Evolutionary conservation across 768 basidiomycete genomes (phyloP).

Genomic region (Phlebiopsis flavidoalba): DNA sequence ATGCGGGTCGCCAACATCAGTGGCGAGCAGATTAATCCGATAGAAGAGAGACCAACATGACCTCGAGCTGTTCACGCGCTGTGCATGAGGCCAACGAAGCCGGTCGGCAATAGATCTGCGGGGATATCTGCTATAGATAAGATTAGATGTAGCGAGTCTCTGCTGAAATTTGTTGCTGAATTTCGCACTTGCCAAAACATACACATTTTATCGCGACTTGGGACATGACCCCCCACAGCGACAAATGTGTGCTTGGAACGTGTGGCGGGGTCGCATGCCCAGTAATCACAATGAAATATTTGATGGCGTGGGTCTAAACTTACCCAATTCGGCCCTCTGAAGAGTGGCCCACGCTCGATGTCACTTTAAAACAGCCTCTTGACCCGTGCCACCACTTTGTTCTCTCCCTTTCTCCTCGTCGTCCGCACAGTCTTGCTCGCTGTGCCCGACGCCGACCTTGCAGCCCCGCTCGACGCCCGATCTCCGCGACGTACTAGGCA

Average conservation of each 20-base stretch:
- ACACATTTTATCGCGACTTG: neutral
- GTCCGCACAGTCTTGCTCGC: slow-evolving; percentile 5
- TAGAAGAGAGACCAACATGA: neutral
- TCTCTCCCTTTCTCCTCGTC: slow-evolving; percentile 3
- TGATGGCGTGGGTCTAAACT: slow-evolving; percentile 1
- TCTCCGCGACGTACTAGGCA: neutral
- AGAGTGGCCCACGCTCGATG: neutral
- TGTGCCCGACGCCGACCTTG: neutral
- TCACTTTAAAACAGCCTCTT: slow-evolving; percentile 7
- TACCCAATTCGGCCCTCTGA: slow-evolving; percentile 1
- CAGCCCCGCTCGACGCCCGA: no score
- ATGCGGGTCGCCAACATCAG: neutral
- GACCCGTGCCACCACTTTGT: neutral
- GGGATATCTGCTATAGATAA: neutral
- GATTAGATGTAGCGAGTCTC: neutral
- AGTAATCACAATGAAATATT: neutral
- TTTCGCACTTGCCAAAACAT: neutral
- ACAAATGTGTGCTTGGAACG: neutral
- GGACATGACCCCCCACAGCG: no score
- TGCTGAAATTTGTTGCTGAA: neutral
- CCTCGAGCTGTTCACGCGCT: slow-evolving; percentile 3
- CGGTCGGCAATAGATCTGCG: neutral
- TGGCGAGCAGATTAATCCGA: neutral
- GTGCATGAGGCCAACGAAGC: slow-evolving; percentile 1
- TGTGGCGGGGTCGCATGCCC: neutral